Evolutionary conservation across 164 flowering plant genomes (phyloP), one percentile per base, ranked within the genome.

Genomic region (Dillenia suffruticosa): DNA sequence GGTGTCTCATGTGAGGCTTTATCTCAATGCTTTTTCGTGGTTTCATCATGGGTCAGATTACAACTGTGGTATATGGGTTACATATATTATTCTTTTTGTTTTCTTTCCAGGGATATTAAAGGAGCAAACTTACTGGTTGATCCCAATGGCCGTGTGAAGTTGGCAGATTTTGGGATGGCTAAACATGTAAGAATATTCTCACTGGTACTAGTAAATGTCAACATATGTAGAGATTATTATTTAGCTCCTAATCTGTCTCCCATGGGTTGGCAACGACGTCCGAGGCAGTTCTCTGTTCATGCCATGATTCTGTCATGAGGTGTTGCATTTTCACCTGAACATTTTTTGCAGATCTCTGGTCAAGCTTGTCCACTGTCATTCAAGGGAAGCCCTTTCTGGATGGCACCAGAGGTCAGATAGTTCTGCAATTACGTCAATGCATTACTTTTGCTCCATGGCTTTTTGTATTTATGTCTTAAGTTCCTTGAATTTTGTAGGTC

Each of bases 41-140:
- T 51, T n/a, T 68, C 12, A 56, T 46, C 49, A 22, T 14, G 49
- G 22, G 22, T 19, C 22, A 44, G 49, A 11, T 19, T 19, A 19
- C 22, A 19, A 19, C 22, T 19, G 22, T 19, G 22, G 22, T 13
- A 48, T 14, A 51, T 8, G 45, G 32, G 10, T 9, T 10, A 19
- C 22, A 19, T 56, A 5, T 26, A 12, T 44, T 15, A 49, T 46
- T 19, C 45, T 54, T 26, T 40, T 19, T 19, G 22, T 53, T 32
- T 70, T 11, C 54, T 71, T 26, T 56, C 49, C 79, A 92, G 98
- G 83, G 98, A 92, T 73, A 89, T 92, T 22, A 92, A 92, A 78
- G 98, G 98, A 63, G 98, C 96, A 68, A 92, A 92, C 78, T 81
- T 92, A 66, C 89, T 92, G 58, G 98, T 89, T 13, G 98, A 92